Base-by-base conservation (phyloP, 495 filamentous ascomycete genomes). In the Lindgomyces ingoldianus region DNA sequence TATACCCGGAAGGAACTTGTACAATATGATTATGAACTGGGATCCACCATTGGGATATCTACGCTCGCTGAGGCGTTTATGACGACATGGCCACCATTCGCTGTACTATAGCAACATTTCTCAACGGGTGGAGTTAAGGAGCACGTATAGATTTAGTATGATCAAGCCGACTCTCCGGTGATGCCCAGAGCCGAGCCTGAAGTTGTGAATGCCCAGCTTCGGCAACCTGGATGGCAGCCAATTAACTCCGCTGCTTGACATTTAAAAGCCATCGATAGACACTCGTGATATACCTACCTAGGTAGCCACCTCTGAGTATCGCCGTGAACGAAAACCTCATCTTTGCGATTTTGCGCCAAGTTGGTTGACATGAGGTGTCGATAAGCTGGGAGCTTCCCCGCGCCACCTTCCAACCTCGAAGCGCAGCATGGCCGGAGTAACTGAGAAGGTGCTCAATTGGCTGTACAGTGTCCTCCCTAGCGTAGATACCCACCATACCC, bases 401-500 rank as follows among this genome's bases (percentile, higher is more conserved):
- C 69, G 33, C 30, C 56, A 29, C 56, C 49, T 30, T 44, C 33
- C 45, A 49, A 56, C 55, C 53, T 52, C 59, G 42, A 47, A 25
- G 18, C 30, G 26, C 53, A 69, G 42, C 63, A 93, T 88, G 83
- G 89, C 90, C 76, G 80, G 86, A 56, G 89, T 96, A 68, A 86
- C 90, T 64, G 92, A 94, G 72, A 89, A 91, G 75, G 87, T 95
- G 44, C 82, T 98, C 57, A 90, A 90, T 74, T 98, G 94, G 94
- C 86, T 98, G 1, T 95, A 96, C 77, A 94, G 89, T 74, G 87
- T 96, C 46, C 73, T 98, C 56, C 88, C 84, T 39, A 91, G 87
- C 75, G 93, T 94, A 79, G 72, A 79, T 54, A 12, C 25, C 25
- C 24, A 6, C 9, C 21, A 18, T 14, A 8, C 44, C n/a, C 46